Evolutionary conservation across 345 rosid genomes (phyloP).

Genomic region (Sonneratia caseolaris): DNA sequence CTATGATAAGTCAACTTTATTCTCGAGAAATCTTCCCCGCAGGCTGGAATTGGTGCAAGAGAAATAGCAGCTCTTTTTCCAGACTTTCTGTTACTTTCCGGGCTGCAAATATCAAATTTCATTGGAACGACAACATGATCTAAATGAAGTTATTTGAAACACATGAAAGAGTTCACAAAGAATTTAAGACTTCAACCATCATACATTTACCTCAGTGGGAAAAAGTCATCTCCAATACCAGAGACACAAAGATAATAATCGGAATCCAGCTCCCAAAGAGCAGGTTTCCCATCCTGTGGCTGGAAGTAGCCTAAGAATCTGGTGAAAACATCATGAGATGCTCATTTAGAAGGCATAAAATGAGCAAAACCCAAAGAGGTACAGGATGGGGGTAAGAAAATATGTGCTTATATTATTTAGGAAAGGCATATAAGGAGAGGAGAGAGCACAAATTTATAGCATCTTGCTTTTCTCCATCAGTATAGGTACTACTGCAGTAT

Average conservation of each 20-base stretch:
- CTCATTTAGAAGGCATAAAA: constrained; percentile 11
- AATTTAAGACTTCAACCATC: neutral
- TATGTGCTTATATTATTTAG: neutral
- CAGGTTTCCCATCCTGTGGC: constrained; percentile 93
- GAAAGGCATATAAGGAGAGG: constrained; percentile 6
- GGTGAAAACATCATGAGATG: constrained; percentile 16
- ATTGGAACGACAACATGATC: neutral
- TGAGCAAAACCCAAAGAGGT: neutral
- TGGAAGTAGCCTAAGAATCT: constrained; percentile 95
- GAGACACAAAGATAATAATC: constrained; percentile 95
- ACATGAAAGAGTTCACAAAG: neutral
- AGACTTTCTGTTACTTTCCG: constrained; percentile 27
- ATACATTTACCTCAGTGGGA: constrained; percentile 43
- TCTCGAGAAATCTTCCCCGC: constrained; percentile 75
- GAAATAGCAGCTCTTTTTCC: constrained; percentile 33
- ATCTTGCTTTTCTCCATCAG: constrained; percentile 98
- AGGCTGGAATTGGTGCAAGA: constrained; percentile 84
- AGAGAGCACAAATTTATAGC: constrained; percentile 80
- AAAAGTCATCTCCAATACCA: constrained; percentile 73
- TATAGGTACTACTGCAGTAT: constrained; percentile 91
- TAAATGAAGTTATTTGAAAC: neutral
- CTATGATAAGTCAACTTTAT: too few species aligned
- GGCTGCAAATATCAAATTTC: constrained; percentile 17
- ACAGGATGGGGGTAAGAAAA: neutral
- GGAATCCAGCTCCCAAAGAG: constrained; percentile 98